Conservation (phyloP, 2,329 filamentous ascomycete species). For the Chrysosphaeria jannelii region DNA sequence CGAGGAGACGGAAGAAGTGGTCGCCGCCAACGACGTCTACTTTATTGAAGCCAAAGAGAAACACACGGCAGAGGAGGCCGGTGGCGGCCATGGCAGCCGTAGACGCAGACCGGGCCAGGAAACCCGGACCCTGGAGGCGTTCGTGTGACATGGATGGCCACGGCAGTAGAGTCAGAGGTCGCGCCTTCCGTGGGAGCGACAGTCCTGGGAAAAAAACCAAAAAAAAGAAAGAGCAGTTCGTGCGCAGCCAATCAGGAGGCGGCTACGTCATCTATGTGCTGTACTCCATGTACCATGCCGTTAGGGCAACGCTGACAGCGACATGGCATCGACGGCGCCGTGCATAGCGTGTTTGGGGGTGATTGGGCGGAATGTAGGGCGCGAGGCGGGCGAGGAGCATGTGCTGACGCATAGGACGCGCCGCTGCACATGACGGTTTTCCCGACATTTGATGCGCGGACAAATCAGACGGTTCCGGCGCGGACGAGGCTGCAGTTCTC, state of each 20-base stretch:
- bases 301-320: no score
- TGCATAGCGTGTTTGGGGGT: conserved; percentile 82
- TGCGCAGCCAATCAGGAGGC: no score
- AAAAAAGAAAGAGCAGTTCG: no score
- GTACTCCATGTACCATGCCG: no score
- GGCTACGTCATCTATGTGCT: no score
- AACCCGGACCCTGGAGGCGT: no score
- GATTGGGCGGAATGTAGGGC: conserved; percentile 73
- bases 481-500: conserved; percentile 67
- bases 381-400: no score
- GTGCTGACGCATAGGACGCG: conserved; percentile 80
- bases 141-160: no score
- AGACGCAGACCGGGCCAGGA: no score
- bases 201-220: no score
- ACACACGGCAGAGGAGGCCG: conserved; percentile 18
- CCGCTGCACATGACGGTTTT: conserved; percentile 83
- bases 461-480: conserved; percentile 21
- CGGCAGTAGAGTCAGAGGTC: no score
- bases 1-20: conserved; percentile 42
- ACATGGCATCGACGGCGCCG: conserved; percentile 32
- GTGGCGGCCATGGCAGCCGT: background rate
- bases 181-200: no score
- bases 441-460: conserved; percentile 33
- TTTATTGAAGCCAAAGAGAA: conserved; percentile 43
- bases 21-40: conserved; percentile 53